Conservation (phyloP, 352 stramenopile genomes). For the Pythium sp. region DNA sequence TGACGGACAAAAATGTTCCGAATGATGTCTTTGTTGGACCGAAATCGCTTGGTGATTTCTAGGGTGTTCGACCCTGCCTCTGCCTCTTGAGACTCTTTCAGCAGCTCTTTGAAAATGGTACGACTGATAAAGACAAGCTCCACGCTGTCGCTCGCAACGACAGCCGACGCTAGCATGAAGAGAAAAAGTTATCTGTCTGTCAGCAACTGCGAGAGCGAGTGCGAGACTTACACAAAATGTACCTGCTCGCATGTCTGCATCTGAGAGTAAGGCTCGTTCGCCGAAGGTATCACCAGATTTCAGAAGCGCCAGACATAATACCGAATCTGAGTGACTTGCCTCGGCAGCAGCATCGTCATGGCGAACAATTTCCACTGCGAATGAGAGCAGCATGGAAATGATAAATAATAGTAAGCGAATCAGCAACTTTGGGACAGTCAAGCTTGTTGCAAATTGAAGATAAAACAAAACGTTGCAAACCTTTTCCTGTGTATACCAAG, state of each 20-base stretch:
- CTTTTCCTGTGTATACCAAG: conserved; percentile 70
- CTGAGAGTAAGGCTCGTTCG: conserved; percentile 64
- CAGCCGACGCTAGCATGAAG: conserved; percentile 40
- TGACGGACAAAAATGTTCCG: conserved; percentile 80
- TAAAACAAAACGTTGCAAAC: conserved; percentile 20
- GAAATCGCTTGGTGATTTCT: conserved; percentile 76
- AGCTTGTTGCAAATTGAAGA: neutral
- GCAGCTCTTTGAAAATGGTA: conserved; percentile 58
- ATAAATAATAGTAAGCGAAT: neutral
- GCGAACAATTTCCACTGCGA: conserved; percentile 56
- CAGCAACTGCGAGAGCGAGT: neutral
- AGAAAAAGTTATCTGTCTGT: neutral
- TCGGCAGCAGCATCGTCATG: conserved; percentile 15
- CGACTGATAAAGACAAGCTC: conserved; percentile 74
- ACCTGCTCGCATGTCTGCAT: conserved; percentile 61
- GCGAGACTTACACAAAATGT: neutral
- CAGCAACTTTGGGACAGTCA: neutral
- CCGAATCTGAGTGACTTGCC: conserved; percentile 3
- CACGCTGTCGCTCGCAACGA: conserved; percentile 41
- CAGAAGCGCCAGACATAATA: conserved; percentile 42
- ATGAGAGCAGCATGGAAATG: neutral
- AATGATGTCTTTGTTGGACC: conserved; percentile 86
- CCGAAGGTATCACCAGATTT: conserved; percentile 71
- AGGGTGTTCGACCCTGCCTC: conserved; percentile 36
- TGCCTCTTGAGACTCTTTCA: conserved; percentile 59